Base-by-base conservation (phyloP, 495 filamentous ascomycete species). In the Trichoderma gamsii region DNA sequence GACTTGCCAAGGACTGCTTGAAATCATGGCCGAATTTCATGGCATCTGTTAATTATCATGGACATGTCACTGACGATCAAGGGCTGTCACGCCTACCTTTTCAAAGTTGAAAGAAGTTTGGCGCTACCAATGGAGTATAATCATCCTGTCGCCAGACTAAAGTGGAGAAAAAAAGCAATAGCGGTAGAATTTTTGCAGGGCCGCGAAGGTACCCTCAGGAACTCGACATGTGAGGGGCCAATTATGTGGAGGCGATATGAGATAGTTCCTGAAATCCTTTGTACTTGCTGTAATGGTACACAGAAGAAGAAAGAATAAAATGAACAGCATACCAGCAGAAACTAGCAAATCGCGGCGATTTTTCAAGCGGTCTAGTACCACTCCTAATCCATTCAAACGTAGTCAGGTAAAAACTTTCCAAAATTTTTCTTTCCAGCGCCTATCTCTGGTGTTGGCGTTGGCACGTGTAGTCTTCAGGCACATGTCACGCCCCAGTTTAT, bases 11-110 rank as follows among this genome's bases (percentile, higher is more conserved):
- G 21, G 75, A 74, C 41, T 80, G 75, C 43, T 80, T 75, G 71
- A 83, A 87, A 59, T 80, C 77, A 67, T 82, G 84, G n/a, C 78
- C 85, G 73, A 88, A 89, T 75, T 89, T 89, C 86, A 89, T 89
- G 29, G 66, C 63, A 44, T 41, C 29, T 65, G 29, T 41, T 21
- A 13, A 29, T 23, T 21, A 52, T 25, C 21, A 52, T 23, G 49
- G 25, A 52, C 49, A 52, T 52, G 49, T 21, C 21, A 21, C 49
- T 52, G 16, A 4, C 21, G 21, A 23, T n/a, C 9, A 23, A 23
- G 21, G 49, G 9, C 21, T 23, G n/a, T 18, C 49, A 52, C 18
- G 6, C 18, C 18, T 21, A 11, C 49, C 18, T 5, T 51, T 51
- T 21, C 21, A 4, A 23, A 52, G 49, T 23, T 21, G n/a, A 5